Evolutionary conservation across 176 grass and related monocot genomes (phyloP).

Genomic region (Phoenix roebelenii): DNA sequence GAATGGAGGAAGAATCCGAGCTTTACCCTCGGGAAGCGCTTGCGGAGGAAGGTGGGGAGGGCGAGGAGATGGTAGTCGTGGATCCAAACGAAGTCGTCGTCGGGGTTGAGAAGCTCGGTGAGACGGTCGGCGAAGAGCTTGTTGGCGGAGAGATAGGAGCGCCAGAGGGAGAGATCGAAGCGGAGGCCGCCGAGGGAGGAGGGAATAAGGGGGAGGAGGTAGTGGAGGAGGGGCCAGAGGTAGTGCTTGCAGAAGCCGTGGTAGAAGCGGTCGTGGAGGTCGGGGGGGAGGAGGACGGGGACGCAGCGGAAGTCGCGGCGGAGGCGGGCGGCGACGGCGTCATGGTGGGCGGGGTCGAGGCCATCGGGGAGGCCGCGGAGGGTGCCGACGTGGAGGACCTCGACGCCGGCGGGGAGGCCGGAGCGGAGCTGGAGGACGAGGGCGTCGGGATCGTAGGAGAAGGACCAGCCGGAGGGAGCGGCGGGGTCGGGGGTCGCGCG

Average conservation of each 20-base stretch:
- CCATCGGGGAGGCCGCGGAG: constrained; percentile 16
- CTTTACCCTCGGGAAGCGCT: constrained; percentile 12
- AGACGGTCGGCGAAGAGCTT: constrained; percentile 24
- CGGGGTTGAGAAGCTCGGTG: constrained; percentile 17
- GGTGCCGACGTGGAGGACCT: constrained; percentile 31
- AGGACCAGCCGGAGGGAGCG: constrained; percentile 28
- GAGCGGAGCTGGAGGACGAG: constrained; percentile 34
- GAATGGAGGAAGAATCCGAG: constrained; percentile 48
- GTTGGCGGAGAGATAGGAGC: constrained; percentile 20
- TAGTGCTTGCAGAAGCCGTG: constrained; percentile 44
- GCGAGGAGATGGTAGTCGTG: constrained; percentile 44
- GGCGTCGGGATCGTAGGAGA: constrained; percentile 36
- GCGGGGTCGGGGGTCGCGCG: constrained; percentile 25
- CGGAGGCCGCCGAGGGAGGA: constrained; percentile 8
- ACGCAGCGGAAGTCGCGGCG: constrained; percentile 30
- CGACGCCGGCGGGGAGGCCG: constrained; percentile 8
- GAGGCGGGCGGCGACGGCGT: constrained; percentile 22
- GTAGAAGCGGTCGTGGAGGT: constrained; percentile 27
- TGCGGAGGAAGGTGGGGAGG: constrained; percentile 35
- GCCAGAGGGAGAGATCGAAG: constrained; percentile 9
- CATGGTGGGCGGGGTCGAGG: not conserved
- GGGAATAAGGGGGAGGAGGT: constrained; percentile 17
- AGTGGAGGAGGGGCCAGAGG: constrained; percentile 53
- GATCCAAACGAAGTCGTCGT: constrained; percentile 31
- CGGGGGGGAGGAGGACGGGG: constrained; percentile 26